A percentile compares a stretch with the other conserved stretches of the same genome.
phyloP scores from a whole-genome alignment of 2,329 filamentous ascomycete species.

The Metarhizium rileyi region DNA sequence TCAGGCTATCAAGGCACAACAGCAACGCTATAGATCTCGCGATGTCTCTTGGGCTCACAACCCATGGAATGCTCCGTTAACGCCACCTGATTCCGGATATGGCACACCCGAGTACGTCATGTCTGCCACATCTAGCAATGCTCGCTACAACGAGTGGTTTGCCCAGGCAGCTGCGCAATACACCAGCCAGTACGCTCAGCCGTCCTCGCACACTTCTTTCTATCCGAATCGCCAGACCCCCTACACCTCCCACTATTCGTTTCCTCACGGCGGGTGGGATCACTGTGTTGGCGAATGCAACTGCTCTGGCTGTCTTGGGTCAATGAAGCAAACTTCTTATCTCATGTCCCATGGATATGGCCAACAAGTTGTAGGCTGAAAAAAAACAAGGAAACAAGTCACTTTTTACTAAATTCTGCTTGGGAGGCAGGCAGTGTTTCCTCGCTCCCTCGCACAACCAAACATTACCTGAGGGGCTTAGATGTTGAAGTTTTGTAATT shows the following conservation, averaged over 20 bases:
- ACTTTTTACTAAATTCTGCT: not conserved
- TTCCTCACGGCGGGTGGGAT: conserved; percentile 41
- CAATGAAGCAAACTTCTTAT: conserved; percentile 37
- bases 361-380: conserved; percentile 46
- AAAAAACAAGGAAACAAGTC: conserved; percentile 10
- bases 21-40: conserved; percentile 31
- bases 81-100: conserved; percentile 52
- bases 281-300: conserved; percentile 39
- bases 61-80: conserved; percentile 40
- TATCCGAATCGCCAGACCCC: conserved; percentile 31
- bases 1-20: conserved; percentile 34
- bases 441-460: not conserved
- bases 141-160: conserved; percentile 50
- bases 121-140: conserved; percentile 44
- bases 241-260: conserved; percentile 35
- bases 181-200: conserved; percentile 34
- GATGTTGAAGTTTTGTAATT: conserved; percentile 17
- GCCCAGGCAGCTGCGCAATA: conserved; percentile 33
- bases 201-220: conserved; percentile 29
- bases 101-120: conserved; percentile 49
- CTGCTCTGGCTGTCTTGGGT: conserved; percentile 35
- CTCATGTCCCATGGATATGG: conserved; percentile 39
- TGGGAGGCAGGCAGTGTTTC: not conserved
- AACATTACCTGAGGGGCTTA: conserved; percentile 5
- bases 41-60: conserved; percentile 37